A percentile compares a stretch with the other conserved stretches of the same genome.
Evolutionary conservation across 1,139 yeast genomes (phyloP).

Genomic region (Debaryomycetaceae sp.): DNA sequence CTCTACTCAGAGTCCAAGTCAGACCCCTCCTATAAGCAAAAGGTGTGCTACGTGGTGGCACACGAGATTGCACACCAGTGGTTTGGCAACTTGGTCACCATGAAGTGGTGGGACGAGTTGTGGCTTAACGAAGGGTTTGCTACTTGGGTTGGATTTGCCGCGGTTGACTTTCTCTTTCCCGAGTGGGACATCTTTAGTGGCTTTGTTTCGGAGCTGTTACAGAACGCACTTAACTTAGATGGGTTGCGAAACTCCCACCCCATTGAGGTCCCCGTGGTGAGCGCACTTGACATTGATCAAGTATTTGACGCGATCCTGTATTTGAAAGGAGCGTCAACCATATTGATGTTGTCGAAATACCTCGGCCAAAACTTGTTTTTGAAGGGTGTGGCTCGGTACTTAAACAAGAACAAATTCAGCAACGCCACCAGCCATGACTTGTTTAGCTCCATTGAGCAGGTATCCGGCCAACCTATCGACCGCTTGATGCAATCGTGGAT

Average conservation of each 20-base stretch:
- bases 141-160: conserved; percentile 53
- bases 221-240: conserved; percentile 49
- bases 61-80: conserved; percentile 66
- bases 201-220: conserved; percentile 49
- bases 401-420: conserved; percentile 64
- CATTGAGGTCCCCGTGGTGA: conserved; percentile 51
- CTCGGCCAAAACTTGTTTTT: conserved; percentile 64
- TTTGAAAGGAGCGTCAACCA: conserved; percentile 74
- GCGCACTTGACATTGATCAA: conserved; percentile 54
- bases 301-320: conserved; percentile 63
- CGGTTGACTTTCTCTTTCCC: conserved; percentile 49
- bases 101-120: conserved; percentile 63
- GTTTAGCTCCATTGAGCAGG: conserved; percentile 73
- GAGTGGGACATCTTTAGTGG: conserved; percentile 57
- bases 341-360: conserved; percentile 67
- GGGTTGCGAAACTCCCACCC: conserved; percentile 55
- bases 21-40: conserved; percentile 41
- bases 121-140: conserved; percentile 66
- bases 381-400: conserved; percentile 67
- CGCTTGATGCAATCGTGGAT: conserved; percentile 81
- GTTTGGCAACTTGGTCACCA: conserved; percentile 61
- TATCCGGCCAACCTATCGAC: conserved; percentile 69
- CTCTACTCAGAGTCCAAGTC: conserved; percentile 44
- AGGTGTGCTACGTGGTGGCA: conserved; percentile 57
- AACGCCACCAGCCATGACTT: conserved; percentile 78